Conservation (phyloP, 2,329 filamentous ascomycete species). For the Pyrenophora teres region DNA sequence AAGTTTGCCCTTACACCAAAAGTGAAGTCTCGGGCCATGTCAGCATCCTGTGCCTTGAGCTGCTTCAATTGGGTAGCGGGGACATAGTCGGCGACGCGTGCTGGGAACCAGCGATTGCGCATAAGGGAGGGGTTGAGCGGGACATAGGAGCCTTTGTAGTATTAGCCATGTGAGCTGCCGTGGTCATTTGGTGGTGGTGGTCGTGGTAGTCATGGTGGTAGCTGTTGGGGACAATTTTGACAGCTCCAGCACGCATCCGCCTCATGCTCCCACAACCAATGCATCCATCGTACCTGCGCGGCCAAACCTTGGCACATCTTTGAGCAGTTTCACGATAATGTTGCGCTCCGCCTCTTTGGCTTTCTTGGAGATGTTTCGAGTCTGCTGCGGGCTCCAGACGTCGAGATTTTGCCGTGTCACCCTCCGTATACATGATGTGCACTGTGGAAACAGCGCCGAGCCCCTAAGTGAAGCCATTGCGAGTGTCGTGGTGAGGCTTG, state of each 20-base stretch:
- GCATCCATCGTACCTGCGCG: slow-evolving; percentile 36
- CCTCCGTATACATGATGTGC: slow-evolving; percentile 45
- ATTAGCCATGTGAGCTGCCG: slow-evolving; percentile 21
- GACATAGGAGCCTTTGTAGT: slow-evolving; percentile 55
- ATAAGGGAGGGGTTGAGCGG: slow-evolving; percentile 58
- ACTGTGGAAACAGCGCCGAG: slow-evolving; percentile 45
- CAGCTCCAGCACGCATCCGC: not conserved
- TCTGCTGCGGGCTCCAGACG: slow-evolving; percentile 42
- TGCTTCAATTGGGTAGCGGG: slow-evolving; percentile 52
- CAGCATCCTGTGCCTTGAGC: slow-evolving; percentile 51
- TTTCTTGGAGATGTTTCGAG: slow-evolving; percentile 53
- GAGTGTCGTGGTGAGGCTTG: slow-evolving; percentile 17
- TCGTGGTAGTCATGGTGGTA: not conserved
- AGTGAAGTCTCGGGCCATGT: slow-evolving; percentile 54
- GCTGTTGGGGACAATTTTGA: not conserved
- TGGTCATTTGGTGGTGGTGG: not conserved
- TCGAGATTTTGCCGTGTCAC: slow-evolving; percentile 39
- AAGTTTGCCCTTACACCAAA: slow-evolving; percentile 47
- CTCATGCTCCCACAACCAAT: not conserved
- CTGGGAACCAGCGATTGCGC: slow-evolving; percentile 61
- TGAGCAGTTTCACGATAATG: slow-evolving; percentile 57
- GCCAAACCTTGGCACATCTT: slow-evolving; percentile 60
- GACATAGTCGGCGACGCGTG: slow-evolving; percentile 58
- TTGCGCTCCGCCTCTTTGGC: slow-evolving; percentile 48
- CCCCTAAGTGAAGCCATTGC: slow-evolving; percentile 42